A percentile compares a stretch with the other conserved stretches of the same genome.
Conservation (phyloP, 768 basidiomycete genomes). For the Gyrodon lividus region DNA sequence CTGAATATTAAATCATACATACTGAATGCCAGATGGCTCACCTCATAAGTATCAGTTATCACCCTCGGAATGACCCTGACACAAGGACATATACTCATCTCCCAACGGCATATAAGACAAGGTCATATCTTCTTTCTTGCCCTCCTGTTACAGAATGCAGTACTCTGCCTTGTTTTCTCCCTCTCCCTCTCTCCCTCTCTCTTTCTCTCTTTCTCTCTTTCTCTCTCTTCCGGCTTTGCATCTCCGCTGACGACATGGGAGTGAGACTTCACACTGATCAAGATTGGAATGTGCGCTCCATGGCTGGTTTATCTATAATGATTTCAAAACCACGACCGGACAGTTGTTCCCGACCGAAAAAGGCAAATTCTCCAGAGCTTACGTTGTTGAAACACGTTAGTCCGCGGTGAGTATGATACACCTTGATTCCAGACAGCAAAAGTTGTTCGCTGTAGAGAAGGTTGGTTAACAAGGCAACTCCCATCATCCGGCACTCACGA, state of each 20-base stretch:
- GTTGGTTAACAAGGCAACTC: slow-evolving; percentile 4
- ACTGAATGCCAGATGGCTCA: no score
- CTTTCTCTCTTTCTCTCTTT: neutral
- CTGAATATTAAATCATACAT: no score
- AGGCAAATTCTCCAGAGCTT: slow-evolving; percentile 1
- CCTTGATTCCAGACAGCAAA: slow-evolving; percentile 2
- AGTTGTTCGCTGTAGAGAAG: neutral
- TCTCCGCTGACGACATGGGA: slow-evolving; percentile 1
- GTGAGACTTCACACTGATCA: slow-evolving; percentile 1
- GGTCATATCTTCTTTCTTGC: neutral
- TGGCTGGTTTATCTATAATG: slow-evolving; percentile 1
- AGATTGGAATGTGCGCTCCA: neutral
- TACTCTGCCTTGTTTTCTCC: neutral
- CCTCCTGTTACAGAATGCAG: neutral
- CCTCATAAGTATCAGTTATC: no score
- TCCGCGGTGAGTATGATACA: slow-evolving; percentile 6
- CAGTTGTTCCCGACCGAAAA: slow-evolving; percentile 3
- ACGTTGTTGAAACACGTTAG: slow-evolving; percentile 7
- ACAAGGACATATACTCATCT: neutral
- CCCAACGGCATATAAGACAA: neutral
- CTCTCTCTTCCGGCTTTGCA: neutral
- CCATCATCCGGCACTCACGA: slow-evolving; percentile 2
- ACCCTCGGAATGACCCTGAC: neutral
- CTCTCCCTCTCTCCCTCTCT: no score
- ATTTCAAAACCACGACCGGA: neutral